Percentiles rank a stretch among this genome's conserved stretches.
These are phyloP conservation scores for Diutina catenulata DNA, from an alignment of 1,139 yeast genomes.

Conservation along the genomic window DNA sequence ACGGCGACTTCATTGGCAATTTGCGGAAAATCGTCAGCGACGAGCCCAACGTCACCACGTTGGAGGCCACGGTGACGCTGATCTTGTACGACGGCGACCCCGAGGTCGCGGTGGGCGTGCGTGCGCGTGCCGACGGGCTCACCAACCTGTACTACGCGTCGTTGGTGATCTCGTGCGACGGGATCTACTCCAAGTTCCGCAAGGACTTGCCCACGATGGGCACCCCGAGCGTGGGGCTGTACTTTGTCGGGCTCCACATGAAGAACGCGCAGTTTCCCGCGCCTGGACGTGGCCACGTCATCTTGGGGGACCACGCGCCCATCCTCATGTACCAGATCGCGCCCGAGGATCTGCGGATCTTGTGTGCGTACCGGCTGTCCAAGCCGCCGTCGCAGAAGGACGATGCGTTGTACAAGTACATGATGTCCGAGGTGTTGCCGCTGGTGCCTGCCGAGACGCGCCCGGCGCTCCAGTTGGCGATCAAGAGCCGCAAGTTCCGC, in stretches of 20 bases:
- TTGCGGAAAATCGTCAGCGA: conserved; percentile 57
- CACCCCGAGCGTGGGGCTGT: conserved; percentile 62
- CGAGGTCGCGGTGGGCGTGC: conserved; percentile 58
- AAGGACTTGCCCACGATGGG: conserved; percentile 48
- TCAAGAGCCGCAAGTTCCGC: conserved; percentile 41
- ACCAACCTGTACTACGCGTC: conserved; percentile 37
- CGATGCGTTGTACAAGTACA: conserved; percentile 50
- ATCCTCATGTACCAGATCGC: conserved; percentile 80
- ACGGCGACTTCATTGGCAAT: conserved; percentile 76
- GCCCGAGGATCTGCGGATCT: conserved; percentile 69
- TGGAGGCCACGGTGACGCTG: conserved; percentile 73
- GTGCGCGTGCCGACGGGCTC: conserved; percentile 21
- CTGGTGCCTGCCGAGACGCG: conserved; percentile 50
- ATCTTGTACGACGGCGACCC: conserved; percentile 38
- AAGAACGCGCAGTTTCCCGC: conserved; percentile 62
- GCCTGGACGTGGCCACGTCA: conserved; percentile 77
- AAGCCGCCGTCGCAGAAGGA: conserved; percentile 58
- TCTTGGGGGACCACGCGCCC: conserved; percentile 81
- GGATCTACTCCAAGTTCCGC: conserved; percentile 88
- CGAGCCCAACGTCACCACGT: conserved; percentile 61
- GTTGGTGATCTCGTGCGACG: conserved; percentile 78
- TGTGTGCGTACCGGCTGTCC: conserved; percentile 75
- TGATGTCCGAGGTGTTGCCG: conserved; percentile 51
- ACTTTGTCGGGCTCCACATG: conserved; percentile 77
- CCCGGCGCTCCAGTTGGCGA: conserved; percentile 49